phyloP scores from a whole-genome alignment of 208 protist species.

The Crithidia expoeki region DNA sequence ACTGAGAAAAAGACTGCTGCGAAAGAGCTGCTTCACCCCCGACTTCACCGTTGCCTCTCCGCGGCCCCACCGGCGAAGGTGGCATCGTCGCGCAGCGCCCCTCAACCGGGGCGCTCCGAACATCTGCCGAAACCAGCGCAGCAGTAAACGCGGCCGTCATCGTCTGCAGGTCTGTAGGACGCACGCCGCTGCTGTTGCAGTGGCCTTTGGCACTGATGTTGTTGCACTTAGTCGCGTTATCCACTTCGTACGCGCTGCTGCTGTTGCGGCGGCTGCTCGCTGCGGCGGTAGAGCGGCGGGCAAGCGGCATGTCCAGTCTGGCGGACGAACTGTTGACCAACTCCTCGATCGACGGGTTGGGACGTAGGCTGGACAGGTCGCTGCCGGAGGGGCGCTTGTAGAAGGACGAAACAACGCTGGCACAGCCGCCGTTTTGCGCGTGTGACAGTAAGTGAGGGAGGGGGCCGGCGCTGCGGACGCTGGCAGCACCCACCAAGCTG shows the following conservation, averaged over 20 bases:
- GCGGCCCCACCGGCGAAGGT: background rate
- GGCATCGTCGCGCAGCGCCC: background rate
- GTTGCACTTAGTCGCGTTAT: background rate
- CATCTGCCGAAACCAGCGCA: background rate
- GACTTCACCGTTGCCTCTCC: background rate
- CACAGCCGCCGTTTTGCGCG: background rate
- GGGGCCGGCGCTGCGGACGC: background rate
- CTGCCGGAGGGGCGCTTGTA: constrained; percentile 14
- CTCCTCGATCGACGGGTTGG: constrained; percentile 7
- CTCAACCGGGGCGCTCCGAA: background rate
- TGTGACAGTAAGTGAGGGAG: background rate
- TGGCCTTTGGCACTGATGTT: background rate
- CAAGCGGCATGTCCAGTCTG: background rate
- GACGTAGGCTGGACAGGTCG: constrained; percentile 10
- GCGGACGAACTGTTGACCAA: background rate
- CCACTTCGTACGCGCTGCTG: background rate
- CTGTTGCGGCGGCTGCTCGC: background rate
- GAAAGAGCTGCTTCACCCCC: background rate
- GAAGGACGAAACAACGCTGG: constrained; percentile 1
- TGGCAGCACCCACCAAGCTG: background rate
- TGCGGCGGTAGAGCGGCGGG: background rate
- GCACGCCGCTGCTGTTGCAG: too few relatives aligned
- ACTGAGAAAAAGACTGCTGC: background rate
- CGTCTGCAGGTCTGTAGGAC: constrained; percentile 11
- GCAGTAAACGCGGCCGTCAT: constrained; percentile 5